Percentiles rank a stretch among this genome's conserved stretches.
Evolutionary conservation across 2,329 filamentous ascomycete genomes (phyloP).

Genomic region (Aspergillus awamori): DNA sequence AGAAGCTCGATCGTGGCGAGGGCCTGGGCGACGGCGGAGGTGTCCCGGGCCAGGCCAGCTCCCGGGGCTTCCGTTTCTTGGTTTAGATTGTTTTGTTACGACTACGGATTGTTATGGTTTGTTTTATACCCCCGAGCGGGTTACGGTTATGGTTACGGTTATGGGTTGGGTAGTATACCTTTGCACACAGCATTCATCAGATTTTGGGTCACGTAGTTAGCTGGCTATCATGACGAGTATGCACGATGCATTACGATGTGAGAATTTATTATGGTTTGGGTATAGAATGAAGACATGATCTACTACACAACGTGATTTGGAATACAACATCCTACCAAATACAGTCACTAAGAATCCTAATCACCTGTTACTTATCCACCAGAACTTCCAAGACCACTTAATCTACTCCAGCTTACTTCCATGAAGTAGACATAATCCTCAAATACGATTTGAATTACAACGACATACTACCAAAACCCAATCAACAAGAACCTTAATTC

Average conservation of each 20-base stretch:
- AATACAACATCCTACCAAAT: not conserved
- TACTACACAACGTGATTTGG: not conserved
- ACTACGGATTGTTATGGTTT: not conserved
- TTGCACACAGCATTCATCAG: not conserved
- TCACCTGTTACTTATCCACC: not conserved
- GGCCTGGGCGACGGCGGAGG: constrained; percentile 53
- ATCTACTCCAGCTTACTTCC: too few species aligned
- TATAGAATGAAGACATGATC: not conserved
- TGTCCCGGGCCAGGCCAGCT: constrained; percentile 58
- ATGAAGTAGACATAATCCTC: too few species aligned
- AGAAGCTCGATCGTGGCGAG: constrained; percentile 68
- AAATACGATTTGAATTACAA: too few species aligned
- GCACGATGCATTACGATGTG: not conserved
- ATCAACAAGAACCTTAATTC: too few species aligned
- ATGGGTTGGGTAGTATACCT: not conserved
- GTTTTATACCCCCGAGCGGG: not conserved
- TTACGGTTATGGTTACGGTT: not conserved
- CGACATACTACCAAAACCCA: too few species aligned
- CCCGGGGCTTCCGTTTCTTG: constrained; percentile 69
- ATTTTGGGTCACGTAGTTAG: not conserved
- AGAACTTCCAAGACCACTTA: not conserved
- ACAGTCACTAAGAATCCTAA: not conserved
- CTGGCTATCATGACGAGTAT: not conserved
- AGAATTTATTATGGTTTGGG: not conserved
- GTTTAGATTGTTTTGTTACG: constrained; percentile 42